A percentile compares a stretch with the other conserved stretches of the same genome.
Evolutionary conservation across 108 stramenopile species (phyloP).

Genomic region (Skeletonema menzelii): DNA sequence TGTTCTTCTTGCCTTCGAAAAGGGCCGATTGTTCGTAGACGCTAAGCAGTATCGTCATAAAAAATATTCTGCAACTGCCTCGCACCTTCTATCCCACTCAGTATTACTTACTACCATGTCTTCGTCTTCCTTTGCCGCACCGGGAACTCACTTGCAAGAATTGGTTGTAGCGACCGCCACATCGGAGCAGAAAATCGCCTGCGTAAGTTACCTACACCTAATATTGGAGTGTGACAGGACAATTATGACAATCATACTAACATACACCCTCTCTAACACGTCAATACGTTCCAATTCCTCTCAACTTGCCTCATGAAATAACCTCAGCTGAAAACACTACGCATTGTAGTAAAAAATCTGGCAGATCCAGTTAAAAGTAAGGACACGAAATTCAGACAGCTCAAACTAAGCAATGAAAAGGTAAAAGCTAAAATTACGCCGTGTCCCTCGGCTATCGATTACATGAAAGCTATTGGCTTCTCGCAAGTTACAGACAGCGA

Average conservation of each 20-base stretch:
- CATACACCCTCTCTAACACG: not conserved
- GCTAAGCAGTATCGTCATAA: too few species aligned
- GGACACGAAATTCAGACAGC: slow-evolving; percentile 56
- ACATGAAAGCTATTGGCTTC: slow-evolving; percentile 52
- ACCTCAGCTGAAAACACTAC: slow-evolving; percentile 58
- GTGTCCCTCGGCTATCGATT: slow-evolving; percentile 35
- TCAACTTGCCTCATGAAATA: not conserved
- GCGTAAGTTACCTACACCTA: slow-evolving; percentile 2
- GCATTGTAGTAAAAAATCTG: slow-evolving; percentile 64
- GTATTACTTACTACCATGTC: not conserved
- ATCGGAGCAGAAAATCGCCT: slow-evolving; percentile 8
- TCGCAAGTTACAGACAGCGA: slow-evolving; percentile 7
- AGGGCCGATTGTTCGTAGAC: too few species aligned
- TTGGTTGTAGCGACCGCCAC: slow-evolving; percentile 3
- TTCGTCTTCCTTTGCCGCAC: slow-evolving; percentile 4
- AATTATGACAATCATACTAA: not conserved
- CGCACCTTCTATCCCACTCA: too few species aligned
- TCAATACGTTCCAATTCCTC: not conserved
- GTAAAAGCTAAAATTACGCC: slow-evolving; percentile 38
- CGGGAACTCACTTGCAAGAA: slow-evolving; percentile 7
- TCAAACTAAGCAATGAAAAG: slow-evolving; percentile 61
- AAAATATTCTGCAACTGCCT: too few species aligned
- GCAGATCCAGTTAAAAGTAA: slow-evolving; percentile 54
- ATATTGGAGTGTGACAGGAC: not conserved
- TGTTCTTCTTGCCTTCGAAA: too few species aligned